These are phyloP conservation scores for Penicillium daleae DNA, from an alignment of 495 filamentous ascomycete genomes.

Conservation along the genomic window DNA sequence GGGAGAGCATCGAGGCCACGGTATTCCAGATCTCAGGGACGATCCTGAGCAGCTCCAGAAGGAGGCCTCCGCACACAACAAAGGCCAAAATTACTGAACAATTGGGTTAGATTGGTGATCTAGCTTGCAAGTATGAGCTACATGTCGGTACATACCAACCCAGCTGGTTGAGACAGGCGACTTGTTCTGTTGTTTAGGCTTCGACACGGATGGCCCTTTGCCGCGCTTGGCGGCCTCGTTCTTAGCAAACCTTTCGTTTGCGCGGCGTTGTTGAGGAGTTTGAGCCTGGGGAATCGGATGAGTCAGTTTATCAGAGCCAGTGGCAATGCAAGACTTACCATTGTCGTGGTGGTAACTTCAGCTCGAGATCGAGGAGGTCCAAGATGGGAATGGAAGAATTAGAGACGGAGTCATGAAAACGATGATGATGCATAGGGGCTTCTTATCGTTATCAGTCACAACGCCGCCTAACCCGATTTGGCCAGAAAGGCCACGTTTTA, in stretches of 20 bases:
- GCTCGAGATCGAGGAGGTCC: not conserved
- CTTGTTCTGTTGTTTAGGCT: conserved; percentile 71
- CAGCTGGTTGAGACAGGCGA: conserved; percentile 78
- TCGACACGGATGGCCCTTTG: conserved; percentile 71
- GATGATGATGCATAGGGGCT: not conserved
- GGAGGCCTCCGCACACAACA: conserved; percentile 31
- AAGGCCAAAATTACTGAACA: conserved; percentile 27
- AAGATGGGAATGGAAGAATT: not conserved
- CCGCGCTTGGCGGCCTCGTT: conserved; percentile 80
- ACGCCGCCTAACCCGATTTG: not conserved
- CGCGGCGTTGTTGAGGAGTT: conserved; percentile 89
- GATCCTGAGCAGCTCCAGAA: conserved; percentile 59
- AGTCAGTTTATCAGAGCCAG: not conserved
- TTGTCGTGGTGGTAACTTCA: not conserved
- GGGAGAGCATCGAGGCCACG: conserved; percentile 32
- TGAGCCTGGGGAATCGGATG: conserved; percentile 64
- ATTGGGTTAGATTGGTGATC: not conserved
- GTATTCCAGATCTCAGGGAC: conserved; percentile 58
- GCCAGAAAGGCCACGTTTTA: conserved; percentile 7
- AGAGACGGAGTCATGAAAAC: not conserved
- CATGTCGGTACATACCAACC: conserved; percentile 70
- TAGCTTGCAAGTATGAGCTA: not conserved
- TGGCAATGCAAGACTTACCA: not conserved
- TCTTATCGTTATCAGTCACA: conserved; percentile 2
- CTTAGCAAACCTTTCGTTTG: conserved; percentile 83